These are phyloP conservation scores for Talaromyces rugulosus DNA, from an alignment of 2,329 filamentous ascomycete genomes.

Conservation along the genomic window DNA sequence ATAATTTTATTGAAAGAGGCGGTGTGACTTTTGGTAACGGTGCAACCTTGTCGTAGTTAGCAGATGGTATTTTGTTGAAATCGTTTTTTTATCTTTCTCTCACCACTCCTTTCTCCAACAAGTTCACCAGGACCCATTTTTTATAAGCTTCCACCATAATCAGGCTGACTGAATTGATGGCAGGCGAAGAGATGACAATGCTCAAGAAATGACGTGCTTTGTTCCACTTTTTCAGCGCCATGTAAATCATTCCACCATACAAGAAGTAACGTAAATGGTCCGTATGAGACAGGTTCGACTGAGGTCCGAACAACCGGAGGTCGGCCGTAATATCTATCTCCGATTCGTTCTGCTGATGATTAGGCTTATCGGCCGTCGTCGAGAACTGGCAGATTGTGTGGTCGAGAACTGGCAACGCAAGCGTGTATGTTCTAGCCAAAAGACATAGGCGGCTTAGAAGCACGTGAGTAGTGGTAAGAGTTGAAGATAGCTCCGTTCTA, in stretches of 20 bases:
- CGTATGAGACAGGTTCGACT: slow-evolving; percentile 35
- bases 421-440: slow-evolving; percentile 34
- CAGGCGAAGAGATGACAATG: slow-evolving; percentile 64
- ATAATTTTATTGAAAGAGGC: slow-evolving; percentile 51
- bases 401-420: slow-evolving; percentile 39
- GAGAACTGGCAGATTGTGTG: slow-evolving; percentile 41
- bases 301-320: slow-evolving; percentile 20
- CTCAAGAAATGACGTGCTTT: slow-evolving; percentile 61
- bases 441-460: slow-evolving; percentile 40
- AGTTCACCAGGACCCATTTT: slow-evolving; percentile 76
- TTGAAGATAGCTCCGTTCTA: slow-evolving; percentile 40
- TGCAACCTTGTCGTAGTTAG: slow-evolving; percentile 18
- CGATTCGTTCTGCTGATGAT: slow-evolving; percentile 26
- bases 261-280: slow-evolving; percentile 62
- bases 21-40: slow-evolving; percentile 56
- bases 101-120: slow-evolving; percentile 65
- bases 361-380: slow-evolving; percentile 18
- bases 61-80: slow-evolving; percentile 8
- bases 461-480: slow-evolving; percentile 42
- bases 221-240: slow-evolving; percentile 58
- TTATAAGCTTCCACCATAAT: slow-evolving; percentile 88
- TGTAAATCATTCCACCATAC: slow-evolving; percentile 61
- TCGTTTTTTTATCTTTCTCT: slow-evolving; percentile 17
- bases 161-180: slow-evolving; percentile 61
- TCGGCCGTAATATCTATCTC: slow-evolving; percentile 33